Evolutionary conservation across 306 rosid species (phyloP), one percentile per base, ranked within the genome.

Genomic region (Vigna trinervia): DNA sequence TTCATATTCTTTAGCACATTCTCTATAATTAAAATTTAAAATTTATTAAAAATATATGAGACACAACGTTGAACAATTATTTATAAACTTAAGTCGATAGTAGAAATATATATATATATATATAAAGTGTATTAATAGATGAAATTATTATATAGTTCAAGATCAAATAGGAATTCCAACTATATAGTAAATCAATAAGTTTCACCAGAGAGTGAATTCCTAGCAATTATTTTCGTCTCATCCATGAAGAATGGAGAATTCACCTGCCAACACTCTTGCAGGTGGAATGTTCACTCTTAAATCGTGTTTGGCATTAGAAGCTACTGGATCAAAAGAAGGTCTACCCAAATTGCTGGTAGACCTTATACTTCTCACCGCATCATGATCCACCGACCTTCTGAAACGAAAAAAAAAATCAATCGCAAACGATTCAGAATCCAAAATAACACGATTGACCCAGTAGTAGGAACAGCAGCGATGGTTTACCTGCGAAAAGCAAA

Each of bases 341-440:
- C 78, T 65, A 64, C 83, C 74, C 39, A 71, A 66, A 75, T 83
- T 81, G 54, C 82, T 80, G 2, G 84, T 34, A 82, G 48, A 56
- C 83, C 80, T 84, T 56, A 62, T 36, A 51, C 68, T 36, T 53
- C 48, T 78, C 23, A 75, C 56, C 10, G 76, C 51, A 20, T 54
- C 84, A 26, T 80, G 86, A 83, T 85, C 86, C 20, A 36, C 20
- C 11, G 69, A 57, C 65, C 77, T 88, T 88, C 97, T 95, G 88
- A 75, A 67, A 67, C 1, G 5, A 1, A 20, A 30, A 36, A 36
- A 3, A 53, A 36, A 71, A 3, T 1, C 2, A 9, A 28, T 30
- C 2, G n/a, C 11, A 28, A 34, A 34, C 12, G 20, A 50, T 52
- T 73, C 43, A 57, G 66, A 76, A 76, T 36, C 28, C 7, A 41